Conservation (phyloP, 2,329 filamentous ascomycete species). For the Aspergillus bombycis region DNA sequence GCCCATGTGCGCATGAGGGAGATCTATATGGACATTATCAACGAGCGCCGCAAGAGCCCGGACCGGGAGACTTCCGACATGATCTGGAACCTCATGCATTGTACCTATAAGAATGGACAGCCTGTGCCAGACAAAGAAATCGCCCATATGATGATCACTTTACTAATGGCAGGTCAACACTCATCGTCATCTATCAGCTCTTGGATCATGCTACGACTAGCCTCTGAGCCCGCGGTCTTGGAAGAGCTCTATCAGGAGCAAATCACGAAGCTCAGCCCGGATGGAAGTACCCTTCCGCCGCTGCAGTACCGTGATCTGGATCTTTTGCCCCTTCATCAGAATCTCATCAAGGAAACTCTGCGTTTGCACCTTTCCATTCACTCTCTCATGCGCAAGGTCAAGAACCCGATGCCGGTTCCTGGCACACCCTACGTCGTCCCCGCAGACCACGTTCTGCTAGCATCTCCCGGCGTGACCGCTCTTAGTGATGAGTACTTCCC, state of each 20-base stretch:
- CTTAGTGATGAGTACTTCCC: constrained; percentile 64
- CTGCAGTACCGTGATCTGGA: constrained; percentile 64
- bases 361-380: constrained; percentile 73
- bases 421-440: constrained; percentile 71
- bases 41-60: constrained; percentile 57
- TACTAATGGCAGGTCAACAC: constrained; percentile 84
- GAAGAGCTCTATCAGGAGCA: constrained; percentile 74
- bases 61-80: constrained; percentile 61
- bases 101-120: constrained; percentile 73
- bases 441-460: constrained; percentile 74
- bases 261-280: constrained; percentile 51
- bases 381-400: constrained; percentile 73
- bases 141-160: constrained; percentile 83
- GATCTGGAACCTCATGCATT: constrained; percentile 79
- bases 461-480: constrained; percentile 72
- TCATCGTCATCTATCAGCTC: constrained; percentile 75
- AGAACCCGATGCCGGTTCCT: constrained; percentile 62
- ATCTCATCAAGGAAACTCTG: constrained; percentile 73
- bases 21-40: constrained; percentile 73
- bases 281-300: constrained; percentile 49
- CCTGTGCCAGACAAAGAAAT: constrained; percentile 73
- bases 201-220: constrained; percentile 76
- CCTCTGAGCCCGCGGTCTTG: constrained; percentile 68
- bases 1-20: constrained; percentile 72
- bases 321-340: constrained; percentile 62